Base-by-base conservation (phyloP, 2,329 filamentous ascomycete species). In the Fonsecaea pedrosoi region DNA sequence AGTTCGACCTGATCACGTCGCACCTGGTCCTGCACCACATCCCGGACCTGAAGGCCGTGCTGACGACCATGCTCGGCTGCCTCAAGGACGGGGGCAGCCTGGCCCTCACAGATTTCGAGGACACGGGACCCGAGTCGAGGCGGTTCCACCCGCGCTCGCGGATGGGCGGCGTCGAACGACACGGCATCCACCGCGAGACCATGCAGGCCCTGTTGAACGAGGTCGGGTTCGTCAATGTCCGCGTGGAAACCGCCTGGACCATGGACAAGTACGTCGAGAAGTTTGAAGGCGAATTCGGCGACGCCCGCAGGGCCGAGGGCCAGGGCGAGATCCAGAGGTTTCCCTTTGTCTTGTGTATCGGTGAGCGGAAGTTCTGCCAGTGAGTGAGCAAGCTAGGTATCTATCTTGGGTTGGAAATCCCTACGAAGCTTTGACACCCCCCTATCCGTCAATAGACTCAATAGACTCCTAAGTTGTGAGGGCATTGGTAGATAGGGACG, bases 21-120 rank as follows among this genome's bases (percentile, higher is more conserved):
- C 85, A 87, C 72, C 75, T 87, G 10, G 84, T 85, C 2, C 77
- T 87, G 13, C 85, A 87, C 72, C 86, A 88, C 74, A 82, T 87
- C 21, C 78, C 81, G 0, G 79, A 81, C 53, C 74, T 86, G 6
- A 67, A 73, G 0, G 65, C 73, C 0, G 76, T 86, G 1, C 75
- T 87, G 25, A 66, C 59, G 4, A 83, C 82, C 1, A 79, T 87
- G 73, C 74, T 79, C 32, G 82, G 78, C 5, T 83, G 82, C 45
- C 75, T 87, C 53, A 80, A 77, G 62, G 74, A 78, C 0, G 84
- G 83, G 0, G 86, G 84, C 0, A 71, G 74, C 60, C 77, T 86
- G 0, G 83, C 83, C 1, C 74, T 87, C 70, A 87, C 85, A 1
- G 86, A 87, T 71, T 88, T 84, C 72, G 84, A 87, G 72, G 82